Conservation (phyloP, 2,329 filamentous ascomycete species). For the Colletotrichum destructivum region DNA sequence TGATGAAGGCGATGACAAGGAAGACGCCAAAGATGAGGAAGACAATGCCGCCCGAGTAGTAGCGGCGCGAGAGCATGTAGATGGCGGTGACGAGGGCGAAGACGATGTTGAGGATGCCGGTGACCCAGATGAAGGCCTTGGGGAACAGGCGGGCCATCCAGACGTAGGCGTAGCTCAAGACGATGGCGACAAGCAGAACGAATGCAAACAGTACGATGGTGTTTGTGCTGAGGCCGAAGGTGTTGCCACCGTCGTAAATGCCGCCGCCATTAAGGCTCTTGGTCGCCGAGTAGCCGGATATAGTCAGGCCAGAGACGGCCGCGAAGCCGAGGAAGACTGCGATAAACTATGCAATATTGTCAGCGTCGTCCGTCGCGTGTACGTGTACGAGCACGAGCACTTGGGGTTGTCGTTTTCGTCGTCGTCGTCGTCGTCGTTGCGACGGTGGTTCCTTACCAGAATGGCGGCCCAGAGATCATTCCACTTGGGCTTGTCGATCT, state of each 20-base stretch:
- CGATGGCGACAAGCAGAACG: slow-evolving; percentile 79
- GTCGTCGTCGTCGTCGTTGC: slow-evolving; percentile 41
- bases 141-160: slow-evolving; percentile 82
- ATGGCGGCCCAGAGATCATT: slow-evolving; percentile 93
- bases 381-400: too few relatives aligned
- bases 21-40: slow-evolving; percentile 89
- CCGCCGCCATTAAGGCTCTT: slow-evolving; percentile 77
- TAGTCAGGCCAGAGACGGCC: slow-evolving; percentile 81
- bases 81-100: slow-evolving; percentile 89
- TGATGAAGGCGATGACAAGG: slow-evolving; percentile 85
- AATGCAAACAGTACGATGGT: slow-evolving; percentile 90
- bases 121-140: slow-evolving; percentile 93
- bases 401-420: too few relatives aligned
- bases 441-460: slow-evolving; percentile 66
- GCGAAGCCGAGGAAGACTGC: slow-evolving; percentile 80
- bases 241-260: slow-evolving; percentile 79
- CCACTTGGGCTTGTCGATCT: slow-evolving; percentile 86
- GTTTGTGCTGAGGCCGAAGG: slow-evolving; percentile 82
- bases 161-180: slow-evolving; percentile 85
- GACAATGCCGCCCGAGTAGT: slow-evolving; percentile 89
- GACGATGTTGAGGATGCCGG: slow-evolving; percentile 88
- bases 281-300: slow-evolving; percentile 80
- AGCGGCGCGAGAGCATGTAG: slow-evolving; percentile 83
- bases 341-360: slow-evolving; percentile 68
- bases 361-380: slow-evolving; percentile 29